Conservation (phyloP, 257 asterid species). For the Solanum peruvianum region DNA sequence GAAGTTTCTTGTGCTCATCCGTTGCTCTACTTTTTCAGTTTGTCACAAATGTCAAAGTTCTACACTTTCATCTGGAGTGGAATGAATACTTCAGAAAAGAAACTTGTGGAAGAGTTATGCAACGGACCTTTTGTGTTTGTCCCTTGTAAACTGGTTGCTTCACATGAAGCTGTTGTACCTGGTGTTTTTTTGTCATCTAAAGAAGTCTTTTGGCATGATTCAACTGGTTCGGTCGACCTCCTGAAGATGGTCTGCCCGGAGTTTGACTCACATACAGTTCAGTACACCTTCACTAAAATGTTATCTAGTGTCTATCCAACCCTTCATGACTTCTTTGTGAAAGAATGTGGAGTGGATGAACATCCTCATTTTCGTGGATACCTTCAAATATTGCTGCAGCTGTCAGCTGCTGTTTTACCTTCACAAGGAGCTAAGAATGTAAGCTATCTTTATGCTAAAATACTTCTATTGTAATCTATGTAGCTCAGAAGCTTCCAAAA, state of each 20-base stretch:
- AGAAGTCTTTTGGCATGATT: conserved; percentile 81
- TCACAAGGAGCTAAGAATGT: conserved; percentile 75
- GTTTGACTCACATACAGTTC: conserved; percentile 12
- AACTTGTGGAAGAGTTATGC: conserved; percentile 40
- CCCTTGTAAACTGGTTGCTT: conserved; percentile 36
- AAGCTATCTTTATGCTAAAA: conserved; percentile 11
- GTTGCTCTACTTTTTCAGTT: conserved; percentile 27
- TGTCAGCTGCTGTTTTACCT: conserved; percentile 52
- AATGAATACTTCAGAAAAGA: conserved; percentile 47
- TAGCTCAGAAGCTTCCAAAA: background rate
- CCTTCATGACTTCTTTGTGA: conserved; percentile 82
- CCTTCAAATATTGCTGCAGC: conserved; percentile 66
- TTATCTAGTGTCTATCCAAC: conserved; percentile 48
- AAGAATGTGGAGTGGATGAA: conserved; percentile 73
- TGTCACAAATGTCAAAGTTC: conserved; percentile 73
- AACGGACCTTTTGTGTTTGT: conserved; percentile 75
- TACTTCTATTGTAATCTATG: background rate
- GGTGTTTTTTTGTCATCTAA: conserved; percentile 61
- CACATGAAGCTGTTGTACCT: conserved; percentile 44
- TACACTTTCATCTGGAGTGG: conserved; percentile 68
- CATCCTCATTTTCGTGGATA: conserved; percentile 53
- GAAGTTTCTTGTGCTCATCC: background rate
- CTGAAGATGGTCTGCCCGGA: conserved; percentile 20
- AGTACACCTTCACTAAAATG: conserved; percentile 27
- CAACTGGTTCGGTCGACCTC: conserved; percentile 38